Evolutionary conservation across 257 asterid genomes (phyloP).

Genomic region (Coffea eugenioides): DNA sequence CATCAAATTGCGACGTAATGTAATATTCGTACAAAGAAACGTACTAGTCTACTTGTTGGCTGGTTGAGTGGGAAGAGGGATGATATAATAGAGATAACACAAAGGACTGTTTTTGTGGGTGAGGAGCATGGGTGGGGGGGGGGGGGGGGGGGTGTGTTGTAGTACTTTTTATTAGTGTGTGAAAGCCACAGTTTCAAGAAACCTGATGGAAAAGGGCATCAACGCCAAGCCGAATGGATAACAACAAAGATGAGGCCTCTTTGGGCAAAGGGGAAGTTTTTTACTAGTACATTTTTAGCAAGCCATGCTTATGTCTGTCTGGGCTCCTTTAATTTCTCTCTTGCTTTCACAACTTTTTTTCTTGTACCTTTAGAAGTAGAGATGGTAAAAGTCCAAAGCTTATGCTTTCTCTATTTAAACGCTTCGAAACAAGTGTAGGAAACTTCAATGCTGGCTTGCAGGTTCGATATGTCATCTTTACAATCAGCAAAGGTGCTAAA

Average conservation of each 20-base stretch:
- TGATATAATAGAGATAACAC: background rate
- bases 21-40: conserved; percentile 2
- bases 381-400: background rate
- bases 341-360: background rate
- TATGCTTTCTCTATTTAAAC: background rate
- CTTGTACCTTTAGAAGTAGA: background rate
- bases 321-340: background rate
- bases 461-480: background rate
- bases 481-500: no score
- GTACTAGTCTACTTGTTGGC: background rate
- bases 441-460: background rate
- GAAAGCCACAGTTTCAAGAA: conserved; percentile 8
- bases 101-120: background rate
- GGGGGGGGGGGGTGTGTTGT: no score
- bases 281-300: background rate
- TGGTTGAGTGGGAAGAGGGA: background rate
- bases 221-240: background rate
- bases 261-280: background rate
- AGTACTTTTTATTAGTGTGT: background rate
- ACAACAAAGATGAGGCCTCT: background rate
- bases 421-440: background rate
- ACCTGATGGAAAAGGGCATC: background rate
- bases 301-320: conserved; percentile 1
- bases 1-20: background rate
- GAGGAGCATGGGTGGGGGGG: no score